Evolutionary conservation across 2,329 filamentous ascomycete species (phyloP), one percentile per base, ranked within the genome.

Genomic region (Stromatinia cepivora): DNA sequence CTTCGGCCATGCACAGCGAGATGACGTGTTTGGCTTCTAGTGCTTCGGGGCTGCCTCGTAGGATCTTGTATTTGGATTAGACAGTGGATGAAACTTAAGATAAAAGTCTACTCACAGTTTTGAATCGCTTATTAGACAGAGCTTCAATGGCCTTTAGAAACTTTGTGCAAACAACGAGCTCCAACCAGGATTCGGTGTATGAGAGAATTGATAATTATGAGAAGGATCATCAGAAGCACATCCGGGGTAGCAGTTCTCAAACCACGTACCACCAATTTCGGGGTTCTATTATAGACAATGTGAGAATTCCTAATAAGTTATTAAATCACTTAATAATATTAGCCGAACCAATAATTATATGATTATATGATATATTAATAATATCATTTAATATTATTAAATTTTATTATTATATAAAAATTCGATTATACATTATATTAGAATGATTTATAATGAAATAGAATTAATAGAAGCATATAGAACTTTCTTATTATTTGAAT

Each of bases 201-300:
- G 89, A 3, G 85, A 85, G 74, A 87, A 88, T 74, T 87, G 87
- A 75, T 89, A 89, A 77, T 85, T 87, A 78, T 88, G 86, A 15
- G 74, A 71, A n/a, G 74, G 85, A 42, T 87, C 81, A 75, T 87
- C 86, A 74, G 85, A 87, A 66, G 80, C 80, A 72, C 85, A 87
- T 15, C 86, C 86, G 0, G 86, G 86, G 71, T 88, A 88, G 28
- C 82, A 80, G 74, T 87, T 87, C 75, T 87, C 86, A 71, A 82
- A 81, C 86, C 86, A 88, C 0, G 86, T 88, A 3, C 86, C 86
- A 28, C 85, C 85, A 15, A 87, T 80, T 28, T 83, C 81, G 11
- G 78, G 75, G 70, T 87, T 87, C 87, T 87, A 72, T 87, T 86
- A 74, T 87, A 87, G 56, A 87, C 77, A n/a, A n/a, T n/a, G n/a